A percentile compares a stretch with the other conserved stretches of the same genome.
Evolutionary conservation across 176 grass and related monocot species (phyloP).

Genomic region (Musa acuminata): DNA sequence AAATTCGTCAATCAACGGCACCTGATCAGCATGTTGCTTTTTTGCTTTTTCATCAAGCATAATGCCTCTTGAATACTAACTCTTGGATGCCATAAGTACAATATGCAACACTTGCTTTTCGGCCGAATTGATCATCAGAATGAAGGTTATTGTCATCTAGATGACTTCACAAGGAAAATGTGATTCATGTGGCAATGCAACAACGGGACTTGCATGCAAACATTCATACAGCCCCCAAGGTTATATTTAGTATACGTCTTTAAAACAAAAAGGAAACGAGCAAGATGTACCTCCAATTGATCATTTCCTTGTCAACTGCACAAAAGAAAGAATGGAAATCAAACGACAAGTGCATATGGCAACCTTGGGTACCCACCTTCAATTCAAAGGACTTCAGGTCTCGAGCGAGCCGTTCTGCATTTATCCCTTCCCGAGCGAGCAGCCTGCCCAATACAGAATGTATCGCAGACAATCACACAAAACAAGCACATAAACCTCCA

Average conservation of each 20-base stretch:
- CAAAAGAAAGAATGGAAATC: not conserved
- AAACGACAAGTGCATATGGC: not conserved
- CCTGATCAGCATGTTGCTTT: not conserved
- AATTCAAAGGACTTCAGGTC: slow-evolving; percentile 95
- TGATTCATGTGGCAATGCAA: not conserved
- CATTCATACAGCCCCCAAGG: not conserved
- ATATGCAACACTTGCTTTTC: not conserved
- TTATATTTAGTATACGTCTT: too few relatives aligned
- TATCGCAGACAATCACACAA: not conserved
- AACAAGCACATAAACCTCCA: not conserved
- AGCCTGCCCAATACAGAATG: slow-evolving; percentile 34
- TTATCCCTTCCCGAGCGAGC: slow-evolving; percentile 89
- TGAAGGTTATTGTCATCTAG: not conserved
- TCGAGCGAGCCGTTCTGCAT: slow-evolving; percentile 73
- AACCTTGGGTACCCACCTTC: slow-evolving; percentile 35
- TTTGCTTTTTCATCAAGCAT: not conserved
- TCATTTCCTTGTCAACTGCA: not conserved
- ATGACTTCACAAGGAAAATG: not conserved
- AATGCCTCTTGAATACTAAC: not conserved
- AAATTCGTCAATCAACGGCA: too few relatives aligned
- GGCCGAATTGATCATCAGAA: not conserved
- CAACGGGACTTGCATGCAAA: not conserved
- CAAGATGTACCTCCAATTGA: too few relatives aligned
- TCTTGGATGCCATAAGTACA: not conserved
- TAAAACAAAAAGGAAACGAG: too few relatives aligned